phyloP scores from a whole-genome alignment of 164 flowering plant genomes.

The Macadamia tetraphylla region DNA sequence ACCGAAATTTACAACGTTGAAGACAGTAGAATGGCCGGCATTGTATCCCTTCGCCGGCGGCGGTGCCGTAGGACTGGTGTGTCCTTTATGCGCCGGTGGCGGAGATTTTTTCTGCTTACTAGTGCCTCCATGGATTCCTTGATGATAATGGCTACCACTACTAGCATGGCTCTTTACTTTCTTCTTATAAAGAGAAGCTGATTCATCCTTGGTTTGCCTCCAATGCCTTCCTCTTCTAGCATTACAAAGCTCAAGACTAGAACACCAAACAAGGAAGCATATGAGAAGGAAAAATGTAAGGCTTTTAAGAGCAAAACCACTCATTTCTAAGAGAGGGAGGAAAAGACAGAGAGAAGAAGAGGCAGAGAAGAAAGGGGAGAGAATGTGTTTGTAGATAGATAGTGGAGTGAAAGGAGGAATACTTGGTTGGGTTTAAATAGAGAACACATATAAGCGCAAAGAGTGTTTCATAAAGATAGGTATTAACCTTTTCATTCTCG shows the following conservation, averaged over 20 bases:
- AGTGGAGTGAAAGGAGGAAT: slow-evolving; percentile 4
- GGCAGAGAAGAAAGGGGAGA: slow-evolving; percentile 13
- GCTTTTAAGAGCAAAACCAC: slow-evolving; percentile 35
- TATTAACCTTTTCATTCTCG: slow-evolving; percentile 28
- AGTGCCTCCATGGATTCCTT: slow-evolving; percentile 15
- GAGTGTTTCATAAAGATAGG: slow-evolving; percentile 13
- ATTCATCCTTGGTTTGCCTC: slow-evolving; percentile 42
- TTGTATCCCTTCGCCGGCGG: slow-evolving; percentile 28
- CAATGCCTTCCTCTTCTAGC: slow-evolving; percentile 81
- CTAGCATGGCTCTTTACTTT: slow-evolving; percentile 42
- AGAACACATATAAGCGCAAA: slow-evolving; percentile 12
- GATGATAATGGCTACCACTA: slow-evolving; percentile 12
- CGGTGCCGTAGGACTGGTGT: slow-evolving; percentile 16
- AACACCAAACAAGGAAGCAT: slow-evolving; percentile 44
- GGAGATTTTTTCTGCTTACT: slow-evolving; percentile 27
- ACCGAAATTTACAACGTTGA: slow-evolving; percentile 68
- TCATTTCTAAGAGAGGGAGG: slow-evolving; percentile 26
- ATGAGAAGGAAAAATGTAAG: slow-evolving; percentile 46
- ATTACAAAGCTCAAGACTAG: slow-evolving; percentile 51
- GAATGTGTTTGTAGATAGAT: slow-evolving; percentile 41
- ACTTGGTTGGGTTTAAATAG: not conserved
- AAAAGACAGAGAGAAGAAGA: slow-evolving; percentile 7
- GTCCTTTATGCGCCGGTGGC: slow-evolving; percentile 8
- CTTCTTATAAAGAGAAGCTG: slow-evolving; percentile 56
- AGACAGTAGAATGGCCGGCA: slow-evolving; percentile 21